These are phyloP conservation scores for Logfia minima DNA, from an alignment of 129 eudicot genomes.

Conservation along the genomic window DNA sequence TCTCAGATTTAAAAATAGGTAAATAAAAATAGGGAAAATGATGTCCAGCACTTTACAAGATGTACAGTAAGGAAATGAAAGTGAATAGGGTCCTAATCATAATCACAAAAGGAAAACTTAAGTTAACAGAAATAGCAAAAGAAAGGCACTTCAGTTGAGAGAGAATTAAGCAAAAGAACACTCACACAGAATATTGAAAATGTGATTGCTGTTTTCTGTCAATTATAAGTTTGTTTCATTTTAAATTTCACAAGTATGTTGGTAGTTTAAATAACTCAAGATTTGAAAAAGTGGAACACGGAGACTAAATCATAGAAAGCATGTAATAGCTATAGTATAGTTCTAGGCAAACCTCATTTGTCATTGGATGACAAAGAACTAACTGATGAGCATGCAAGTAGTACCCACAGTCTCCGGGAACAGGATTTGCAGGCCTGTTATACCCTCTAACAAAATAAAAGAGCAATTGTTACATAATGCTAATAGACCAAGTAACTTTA, in stretches of 20 bases:
- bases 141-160: too few relatives aligned
- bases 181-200: too few relatives aligned
- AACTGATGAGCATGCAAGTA: constrained; percentile 89
- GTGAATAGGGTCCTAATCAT: too few relatives aligned
- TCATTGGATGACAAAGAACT: constrained; percentile 63
- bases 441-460: constrained; percentile 54
- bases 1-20: neutral
- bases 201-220: neutral
- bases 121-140: too few relatives aligned
- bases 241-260: neutral
- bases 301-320: neutral
- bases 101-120: too few relatives aligned
- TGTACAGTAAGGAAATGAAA: too few relatives aligned
- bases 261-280: neutral
- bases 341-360: constrained; percentile 54
- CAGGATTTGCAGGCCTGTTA: constrained; percentile 80
- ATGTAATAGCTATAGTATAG: neutral
- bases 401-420: constrained; percentile 98
- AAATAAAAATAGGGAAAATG: too few relatives aligned
- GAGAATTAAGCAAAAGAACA: too few relatives aligned
- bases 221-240: neutral
- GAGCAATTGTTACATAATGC: neutral
- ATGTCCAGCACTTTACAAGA: too few relatives aligned
- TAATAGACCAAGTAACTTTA: too few relatives aligned
- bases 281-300: neutral